Base-by-base conservation (phyloP, 2,329 filamentous ascomycete genomes). In the Podosphaera leucotricha region DNA sequence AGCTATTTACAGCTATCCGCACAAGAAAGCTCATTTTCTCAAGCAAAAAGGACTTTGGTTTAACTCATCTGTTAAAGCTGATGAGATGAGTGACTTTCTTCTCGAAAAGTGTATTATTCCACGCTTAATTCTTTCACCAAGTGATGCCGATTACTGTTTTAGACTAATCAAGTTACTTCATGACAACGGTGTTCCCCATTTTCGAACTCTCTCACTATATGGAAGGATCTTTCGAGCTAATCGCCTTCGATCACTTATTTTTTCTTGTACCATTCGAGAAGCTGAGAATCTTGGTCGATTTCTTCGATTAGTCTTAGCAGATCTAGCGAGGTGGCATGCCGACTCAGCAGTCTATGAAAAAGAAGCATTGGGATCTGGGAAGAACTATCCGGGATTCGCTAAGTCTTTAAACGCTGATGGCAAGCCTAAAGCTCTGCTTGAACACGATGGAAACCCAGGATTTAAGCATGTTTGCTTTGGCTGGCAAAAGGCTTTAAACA, bases 51-150 rank as follows among this genome's bases (percentile, higher is more conserved):
- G 75, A 50, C 62, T 69, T 45, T 94, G 86, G 75, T 94, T 95
- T 57, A 64, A 70, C 3, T 68, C 71, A 50, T 70, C 72, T 47
- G 64, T 70, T 19, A 80, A 76, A 53, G 63, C 70, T 35, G 75
- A 80, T 46, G 66, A 65, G 6, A 67, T 92, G 3, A 81, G 87
- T 43, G 75, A 85, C 53, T 70, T 73, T 2, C 63, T 98, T 16
- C 70, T 98, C 8, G 85, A 95, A 60, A 78, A 92, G 53, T 98
- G 90, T 57, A 76, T 98, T 51, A 62, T 95, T n/a, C 90, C 90
- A 8, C 78, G 90, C 37, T 68, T 92, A 16, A 69, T 90, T 21
- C 66, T 93, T 24, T 93, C 86, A 0, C 75, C 84, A 1, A 70
- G 80, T 42, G 90, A 98, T 58, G 82, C 87, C 0, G 83, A 92